Base-by-base conservation (phyloP, 176 grass and related monocot species). In the Eleusine coracana region DNA sequence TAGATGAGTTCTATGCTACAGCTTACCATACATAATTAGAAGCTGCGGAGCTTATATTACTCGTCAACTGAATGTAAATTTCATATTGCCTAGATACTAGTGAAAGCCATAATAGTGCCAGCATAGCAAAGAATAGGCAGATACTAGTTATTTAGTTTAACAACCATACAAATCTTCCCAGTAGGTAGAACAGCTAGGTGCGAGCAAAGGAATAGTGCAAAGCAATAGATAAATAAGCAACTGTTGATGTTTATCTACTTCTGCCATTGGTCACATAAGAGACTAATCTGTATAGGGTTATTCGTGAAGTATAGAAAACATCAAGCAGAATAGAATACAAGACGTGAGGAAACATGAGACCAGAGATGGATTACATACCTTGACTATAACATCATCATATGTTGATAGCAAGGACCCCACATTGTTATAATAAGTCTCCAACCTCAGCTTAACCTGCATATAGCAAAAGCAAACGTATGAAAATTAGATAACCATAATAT, bases 351-450 rank as follows among this genome's bases (percentile, higher is more conserved):
- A 75, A 77, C 2, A 3, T 51, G 42, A 34, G n/a, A 44, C 23
- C 79, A 69, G 69, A 73, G 59, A 59, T 73, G 83, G 11, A 67
- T 64, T 10, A 42, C 63, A 1, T 88, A 96, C 96, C 64, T 95
- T 85, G 54, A 87, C 86, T 58, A 85, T 87, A 61, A 99, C 20
- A 18, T 87, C 79, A 66, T 90, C 83, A 74, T 99, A 99, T 83
- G 80, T 85, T 56, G 93, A 79, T 78, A 99, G 82, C 77, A 99
- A 90, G 8, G 89, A 93, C 55, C 96, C 91, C 28, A 99, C 84
- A 92, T 99, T 99, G 82, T 92, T 83, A 85, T 96, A 88, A 78
- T 99, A 82, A 75, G 96, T 99, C 74, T 90, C 56, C 80, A 99
- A 84, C 80, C 96, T 86, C 80, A 96, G 75, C 90, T 93, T 96